A percentile compares a stretch with the other conserved stretches of the same genome.
phyloP scores from a whole-genome alignment of 768 basidiomycete species.

The Kwoniella heveanensis region DNA sequence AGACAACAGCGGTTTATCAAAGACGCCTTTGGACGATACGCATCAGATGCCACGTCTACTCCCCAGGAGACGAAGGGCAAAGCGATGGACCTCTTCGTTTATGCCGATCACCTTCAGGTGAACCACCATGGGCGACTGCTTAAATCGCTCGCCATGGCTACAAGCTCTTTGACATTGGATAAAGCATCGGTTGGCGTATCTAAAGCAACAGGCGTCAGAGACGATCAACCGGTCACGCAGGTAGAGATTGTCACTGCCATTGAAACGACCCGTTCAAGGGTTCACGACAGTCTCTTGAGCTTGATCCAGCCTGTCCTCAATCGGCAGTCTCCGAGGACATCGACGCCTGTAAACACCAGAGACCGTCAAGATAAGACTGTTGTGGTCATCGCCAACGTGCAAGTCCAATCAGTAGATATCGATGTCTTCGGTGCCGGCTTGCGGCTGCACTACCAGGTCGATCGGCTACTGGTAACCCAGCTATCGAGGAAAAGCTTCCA shows the following conservation, averaged over 20 bases:
- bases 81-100: conserved; percentile 18
- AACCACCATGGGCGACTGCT: conserved; percentile 23
- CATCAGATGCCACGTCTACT: not conserved
- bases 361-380: not conserved
- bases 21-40: conserved; percentile 23
- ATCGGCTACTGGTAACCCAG: not conserved
- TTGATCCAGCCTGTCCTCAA: conserved; percentile 1
- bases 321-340: not conserved
- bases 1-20: conserved; percentile 34
- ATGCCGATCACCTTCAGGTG: conserved; percentile 9
- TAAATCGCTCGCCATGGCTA: conserved; percentile 9
- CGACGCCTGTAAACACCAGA: not conserved
- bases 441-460: conserved; percentile 5
- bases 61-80: not conserved
- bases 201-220: conserved; percentile 4
- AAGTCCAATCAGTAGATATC: conserved; percentile 5
- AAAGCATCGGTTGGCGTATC: conserved; percentile 24
- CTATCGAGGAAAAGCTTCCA: conserved; percentile 6
- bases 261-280: conserved; percentile 6
- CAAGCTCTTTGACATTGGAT: conserved; percentile 18
- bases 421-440: conserved; percentile 14
- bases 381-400: conserved; percentile 4
- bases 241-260: conserved; percentile 18
- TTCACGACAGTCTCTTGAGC: conserved; percentile 19
- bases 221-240: conserved; percentile 8